These are phyloP conservation scores for Colletotrichum sp. DNA, from an alignment of 2,329 filamentous ascomycete species.

Conservation along the genomic window DNA sequence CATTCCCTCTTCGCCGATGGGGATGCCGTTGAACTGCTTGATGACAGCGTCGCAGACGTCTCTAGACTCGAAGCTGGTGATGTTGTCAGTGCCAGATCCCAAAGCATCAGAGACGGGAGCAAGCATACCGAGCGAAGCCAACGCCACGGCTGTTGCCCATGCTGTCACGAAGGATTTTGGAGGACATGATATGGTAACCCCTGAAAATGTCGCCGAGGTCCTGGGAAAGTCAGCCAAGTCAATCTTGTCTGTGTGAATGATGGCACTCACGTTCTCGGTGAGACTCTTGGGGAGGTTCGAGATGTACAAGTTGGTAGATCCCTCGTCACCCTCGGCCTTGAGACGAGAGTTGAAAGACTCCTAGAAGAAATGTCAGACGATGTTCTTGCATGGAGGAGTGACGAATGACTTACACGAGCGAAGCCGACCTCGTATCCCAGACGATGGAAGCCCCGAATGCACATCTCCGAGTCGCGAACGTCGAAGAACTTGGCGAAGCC, in stretches of 20 bases:
- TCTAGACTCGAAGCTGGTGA: slow-evolving; percentile 80
- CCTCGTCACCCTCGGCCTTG: slow-evolving; percentile 90
- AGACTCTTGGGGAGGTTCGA: slow-evolving; percentile 93
- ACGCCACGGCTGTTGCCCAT: slow-evolving; percentile 95
- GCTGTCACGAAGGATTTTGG: slow-evolving; percentile 91
- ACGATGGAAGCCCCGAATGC: slow-evolving; percentile 93
- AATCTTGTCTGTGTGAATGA: not conserved
- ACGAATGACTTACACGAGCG: slow-evolving; percentile 70
- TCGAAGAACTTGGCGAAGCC: slow-evolving; percentile 96
- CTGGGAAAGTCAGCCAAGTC: slow-evolving; percentile 39
- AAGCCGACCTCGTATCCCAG: slow-evolving; percentile 98
- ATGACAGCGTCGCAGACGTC: slow-evolving; percentile 92
- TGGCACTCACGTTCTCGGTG: slow-evolving; percentile 80
- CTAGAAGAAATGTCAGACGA: slow-evolving; percentile 49
- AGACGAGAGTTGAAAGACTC: slow-evolving; percentile 98
- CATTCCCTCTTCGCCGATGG: slow-evolving; percentile 78
- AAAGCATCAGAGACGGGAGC: not conserved
- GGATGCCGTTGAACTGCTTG: slow-evolving; percentile 80
- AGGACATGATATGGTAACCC: slow-evolving; percentile 85
- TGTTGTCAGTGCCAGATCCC: slow-evolving; percentile 24
- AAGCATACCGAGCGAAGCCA: slow-evolving; percentile 86
- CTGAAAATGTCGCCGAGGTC: slow-evolving; percentile 81
- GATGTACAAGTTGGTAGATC: slow-evolving; percentile 95
- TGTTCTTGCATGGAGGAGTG: not conserved
- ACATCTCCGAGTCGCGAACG: slow-evolving; percentile 88